Base-by-base conservation (phyloP, 2,329 filamentous ascomycete species). In the Penicillium sp. region DNA sequence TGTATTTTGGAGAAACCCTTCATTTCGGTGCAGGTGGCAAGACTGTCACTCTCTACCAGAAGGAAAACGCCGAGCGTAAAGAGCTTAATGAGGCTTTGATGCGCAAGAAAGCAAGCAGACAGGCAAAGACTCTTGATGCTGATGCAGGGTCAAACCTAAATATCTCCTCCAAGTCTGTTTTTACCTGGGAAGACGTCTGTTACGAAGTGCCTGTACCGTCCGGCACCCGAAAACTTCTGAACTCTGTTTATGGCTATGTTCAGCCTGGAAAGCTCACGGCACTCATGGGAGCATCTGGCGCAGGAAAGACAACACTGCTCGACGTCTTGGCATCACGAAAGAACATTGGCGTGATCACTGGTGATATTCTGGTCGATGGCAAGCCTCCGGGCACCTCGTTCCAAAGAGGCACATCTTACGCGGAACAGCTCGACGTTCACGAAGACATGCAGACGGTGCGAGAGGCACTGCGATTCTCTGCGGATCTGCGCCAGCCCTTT, bases 241-340 rank as follows among this genome's bases (percentile, higher is more conserved):
- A 76, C 47, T 73, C 78, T 19, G 67, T 81, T 7, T 76, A 72
- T 60, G 79, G 79, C 0, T 81, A 75, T 51, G 78, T 81, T 19
- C 73, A 76, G 52, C 78, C 79, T 0, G 79, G 79, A 7, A 72
- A 77, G 44, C 58, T 81, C 23, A 80, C 77, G 6, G 79, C 79
- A 7, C 62, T 81, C 38, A 81, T 80, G 78, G 79, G 78, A 4
- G 77, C 78, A 13, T 82, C 79, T 3, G 83, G 83, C n/a, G 91
- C 90, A 4, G 91, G 91, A 45, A 96, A 96, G 75, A 94, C 90
- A 0, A 95, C 91, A 0, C 77, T 95, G 0, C 77, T 96, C 2
- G 89, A 96, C 64, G 89, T 93, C 1, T 76, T 95, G 10, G 84
- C 85, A 1, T 75, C 80, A 5, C 74, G 85, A 52, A 86, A 85